Conservation (phyloP, 129 eudicot species). For the Rutidosis leptorrhynchoides region DNA sequence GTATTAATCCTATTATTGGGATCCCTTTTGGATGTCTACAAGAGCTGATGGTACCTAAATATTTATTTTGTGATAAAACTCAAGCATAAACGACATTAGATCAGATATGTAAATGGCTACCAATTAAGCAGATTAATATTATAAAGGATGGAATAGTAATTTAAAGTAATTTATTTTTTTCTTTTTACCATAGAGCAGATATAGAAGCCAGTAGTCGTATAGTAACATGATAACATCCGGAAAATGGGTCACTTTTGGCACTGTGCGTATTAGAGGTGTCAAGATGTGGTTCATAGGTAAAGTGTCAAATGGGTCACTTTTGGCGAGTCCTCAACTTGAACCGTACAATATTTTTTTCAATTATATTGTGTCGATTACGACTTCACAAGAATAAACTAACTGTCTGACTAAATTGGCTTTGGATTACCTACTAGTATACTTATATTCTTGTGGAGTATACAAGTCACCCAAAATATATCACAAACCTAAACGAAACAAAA, state of each 20-base stretch:
- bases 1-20: neutral
- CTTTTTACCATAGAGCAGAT: slow-evolving; percentile 92
- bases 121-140: slow-evolving; percentile 16
- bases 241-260: slow-evolving; percentile 41
- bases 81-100: neutral
- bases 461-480: no score
- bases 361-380: neutral
- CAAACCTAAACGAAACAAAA: no score
- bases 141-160: slow-evolving; percentile 12
- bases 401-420: neutral
- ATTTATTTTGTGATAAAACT: slow-evolving; percentile 3
- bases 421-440: neutral
- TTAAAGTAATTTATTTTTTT: neutral
- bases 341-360: neutral
- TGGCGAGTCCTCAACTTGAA: neutral
- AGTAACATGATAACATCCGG: slow-evolving; percentile 94
- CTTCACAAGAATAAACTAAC: neutral
- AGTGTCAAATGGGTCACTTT: neutral
- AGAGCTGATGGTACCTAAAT: neutral
- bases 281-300: neutral
- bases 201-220: slow-evolving; percentile 91
- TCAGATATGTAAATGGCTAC: slow-evolving; percentile 5
- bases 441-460: no score
- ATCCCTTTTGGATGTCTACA: neutral
- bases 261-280: neutral